Evolutionary conservation across 768 basidiomycete genomes (phyloP), one percentile per base, ranked within the genome.

Genomic region (Auriscalpium orientale): DNA sequence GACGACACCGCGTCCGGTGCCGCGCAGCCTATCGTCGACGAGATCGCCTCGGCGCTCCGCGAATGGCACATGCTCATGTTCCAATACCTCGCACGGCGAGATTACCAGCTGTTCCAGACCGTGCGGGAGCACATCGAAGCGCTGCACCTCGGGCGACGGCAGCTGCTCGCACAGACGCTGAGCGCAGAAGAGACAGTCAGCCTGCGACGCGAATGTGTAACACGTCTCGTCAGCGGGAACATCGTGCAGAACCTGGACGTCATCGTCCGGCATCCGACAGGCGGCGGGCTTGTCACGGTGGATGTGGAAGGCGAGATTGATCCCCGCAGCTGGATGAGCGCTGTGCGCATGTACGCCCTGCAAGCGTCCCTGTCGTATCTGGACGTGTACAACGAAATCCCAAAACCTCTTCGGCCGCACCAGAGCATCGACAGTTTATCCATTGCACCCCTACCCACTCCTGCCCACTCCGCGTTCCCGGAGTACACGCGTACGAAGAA

Each of bases 51-150:
- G 8, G 95, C 95, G 0, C 74, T 98, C 46, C 84, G 95, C 40
- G 95, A 98, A 80, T 98, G 95, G 94, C 89, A 95, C 65, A 81
- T 82, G 37, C 75, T 93, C 51, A 87, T 98, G 80, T 94, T 92
- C 66, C 87, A 87, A 59, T 94, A 97, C 68, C 85, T 98, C 44
- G 86, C 89, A 9, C 79, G 84, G 46, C 82, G 94, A 54, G 90
- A 98, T 64, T 98, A 98, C 74, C 81, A 81, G 44, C 81, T 94
- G 18, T 98, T 98, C 71, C 82, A 87, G 58, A 76, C 82, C 8
- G 91, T 98, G 54, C 83, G 84, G 56, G 86, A 87, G 52, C 92
- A 95, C 64, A 90, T 98, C 58, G 92, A 95, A 67, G 85, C 85
- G 6, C 78, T 98, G 5, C 93, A 97, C 67, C 80, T 91, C 21